These are phyloP conservation scores for Psilocybe cyanescens DNA, from an alignment of 768 basidiomycete species.

Conservation along the genomic window DNA sequence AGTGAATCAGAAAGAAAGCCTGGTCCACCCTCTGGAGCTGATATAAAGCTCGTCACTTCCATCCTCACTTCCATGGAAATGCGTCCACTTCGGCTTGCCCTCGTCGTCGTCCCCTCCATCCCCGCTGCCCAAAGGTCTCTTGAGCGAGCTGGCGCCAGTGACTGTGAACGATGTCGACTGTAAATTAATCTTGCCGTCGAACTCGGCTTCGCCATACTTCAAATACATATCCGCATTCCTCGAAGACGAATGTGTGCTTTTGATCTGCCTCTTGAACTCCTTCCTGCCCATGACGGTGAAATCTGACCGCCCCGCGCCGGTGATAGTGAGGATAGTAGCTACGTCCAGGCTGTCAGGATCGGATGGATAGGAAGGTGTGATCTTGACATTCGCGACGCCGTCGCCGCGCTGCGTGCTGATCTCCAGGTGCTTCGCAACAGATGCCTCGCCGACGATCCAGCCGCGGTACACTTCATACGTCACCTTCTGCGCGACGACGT, in stretches of 20 bases:
- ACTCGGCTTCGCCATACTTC: slow-evolving; percentile 54
- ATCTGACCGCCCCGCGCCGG: slow-evolving; percentile 58
- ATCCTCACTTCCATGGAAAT: slow-evolving; percentile 42
- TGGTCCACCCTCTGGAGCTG: slow-evolving; percentile 50
- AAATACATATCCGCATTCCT: slow-evolving; percentile 59
- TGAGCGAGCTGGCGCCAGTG: slow-evolving; percentile 27
- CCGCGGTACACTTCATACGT: slow-evolving; percentile 53
- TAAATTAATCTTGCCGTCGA: slow-evolving; percentile 51
- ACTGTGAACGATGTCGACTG: slow-evolving; percentile 44
- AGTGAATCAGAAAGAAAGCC: slow-evolving; percentile 44
- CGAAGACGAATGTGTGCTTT: slow-evolving; percentile 49
- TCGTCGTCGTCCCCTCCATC: slow-evolving; percentile 11
- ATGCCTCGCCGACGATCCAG: slow-evolving; percentile 63
- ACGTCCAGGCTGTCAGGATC: slow-evolving; percentile 34
- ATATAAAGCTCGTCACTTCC: slow-evolving; percentile 43
- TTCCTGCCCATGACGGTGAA: slow-evolving; percentile 46
- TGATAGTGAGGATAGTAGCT: slow-evolving; percentile 47
- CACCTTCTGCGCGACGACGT: slow-evolving; percentile 40
- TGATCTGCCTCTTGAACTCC: slow-evolving; percentile 48
- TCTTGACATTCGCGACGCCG: slow-evolving; percentile 51
- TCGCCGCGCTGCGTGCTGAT: slow-evolving; percentile 55
- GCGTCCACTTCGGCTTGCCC: slow-evolving; percentile 37
- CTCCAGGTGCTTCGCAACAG: slow-evolving; percentile 42
- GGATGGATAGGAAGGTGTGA: slow-evolving; percentile 41
- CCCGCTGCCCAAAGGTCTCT: background rate